phyloP scores from a whole-genome alignment of 2,329 filamentous ascomycete species.

The Pezicula neosporulosa region DNA sequence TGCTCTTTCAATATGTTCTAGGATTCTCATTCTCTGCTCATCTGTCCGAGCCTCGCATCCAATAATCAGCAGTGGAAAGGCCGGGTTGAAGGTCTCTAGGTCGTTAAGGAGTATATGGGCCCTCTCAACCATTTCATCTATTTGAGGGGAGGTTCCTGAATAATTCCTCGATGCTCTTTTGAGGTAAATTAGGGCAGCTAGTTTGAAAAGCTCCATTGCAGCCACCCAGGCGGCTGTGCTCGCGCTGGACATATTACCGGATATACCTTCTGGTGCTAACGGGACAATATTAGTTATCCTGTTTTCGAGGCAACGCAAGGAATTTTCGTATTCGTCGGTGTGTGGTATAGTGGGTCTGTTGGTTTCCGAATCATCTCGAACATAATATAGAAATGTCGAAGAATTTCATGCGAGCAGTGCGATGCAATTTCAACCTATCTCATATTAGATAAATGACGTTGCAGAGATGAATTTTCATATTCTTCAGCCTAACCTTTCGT shows the following conservation, averaged over 20 bases:
- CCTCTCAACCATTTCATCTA: conserved; percentile 14
- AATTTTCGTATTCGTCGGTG: conserved; percentile 19
- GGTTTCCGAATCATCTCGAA: conserved; percentile 17
- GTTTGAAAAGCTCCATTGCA: conserved; percentile 15
- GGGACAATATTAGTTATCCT: conserved; percentile 13
- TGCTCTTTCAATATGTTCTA: conserved; percentile 13
- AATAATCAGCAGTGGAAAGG: conserved; percentile 25
- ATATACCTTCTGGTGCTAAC: conserved; percentile 11
- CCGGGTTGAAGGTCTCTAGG: conserved; percentile 19
- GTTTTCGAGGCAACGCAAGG: conserved; percentile 18
- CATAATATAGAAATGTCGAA: conserved; percentile 13
- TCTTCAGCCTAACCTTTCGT: conserved; percentile 15
- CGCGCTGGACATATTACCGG: conserved; percentile 8
- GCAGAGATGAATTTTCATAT: conserved; percentile 8
- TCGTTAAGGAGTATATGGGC: conserved; percentile 13
- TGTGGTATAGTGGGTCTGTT: conserved; percentile 18
- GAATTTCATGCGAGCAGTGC: conserved; percentile 18
- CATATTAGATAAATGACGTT: conserved; percentile 13
- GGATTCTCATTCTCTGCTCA: conserved; percentile 16
- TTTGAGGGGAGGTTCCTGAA: conserved; percentile 13
- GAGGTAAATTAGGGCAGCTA: conserved; percentile 18
- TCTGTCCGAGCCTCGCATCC: conserved; percentile 26
- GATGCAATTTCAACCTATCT: conserved; percentile 13
- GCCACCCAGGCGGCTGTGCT: conserved; percentile 13
- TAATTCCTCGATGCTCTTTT: conserved; percentile 18